phyloP scores from a whole-genome alignment of 2,329 filamentous ascomycete genomes.

The Aspergillus udagawae region DNA sequence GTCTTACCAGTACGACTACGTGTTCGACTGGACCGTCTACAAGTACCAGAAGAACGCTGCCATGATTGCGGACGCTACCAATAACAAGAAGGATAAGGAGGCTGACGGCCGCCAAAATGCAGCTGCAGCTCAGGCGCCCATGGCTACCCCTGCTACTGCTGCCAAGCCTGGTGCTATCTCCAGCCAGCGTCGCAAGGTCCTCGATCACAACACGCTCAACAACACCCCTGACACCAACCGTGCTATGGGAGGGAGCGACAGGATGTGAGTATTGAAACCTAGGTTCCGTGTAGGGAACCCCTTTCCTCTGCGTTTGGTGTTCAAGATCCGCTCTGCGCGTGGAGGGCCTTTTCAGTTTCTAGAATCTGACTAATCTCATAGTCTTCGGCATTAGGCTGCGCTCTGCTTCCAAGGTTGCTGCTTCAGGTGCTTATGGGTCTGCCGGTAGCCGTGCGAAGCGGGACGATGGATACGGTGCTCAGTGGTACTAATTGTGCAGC shows the following conservation, averaged over 20 bases:
- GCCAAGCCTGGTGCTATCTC: constrained; percentile 70
- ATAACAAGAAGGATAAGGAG: constrained; percentile 61
- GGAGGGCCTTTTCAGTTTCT: constrained; percentile 62
- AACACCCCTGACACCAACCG: constrained; percentile 70
- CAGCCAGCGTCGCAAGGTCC: constrained; percentile 77
- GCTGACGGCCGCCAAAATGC: constrained; percentile 71
- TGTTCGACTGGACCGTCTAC: constrained; percentile 99
- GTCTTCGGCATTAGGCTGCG: constrained; percentile 82
- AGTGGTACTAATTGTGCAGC: constrained; percentile 43
- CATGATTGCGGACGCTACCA: constrained; percentile 80
- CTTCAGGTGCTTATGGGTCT: constrained; percentile 45
- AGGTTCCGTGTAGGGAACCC: constrained; percentile 81
- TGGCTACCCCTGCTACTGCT: constrained; percentile 54
- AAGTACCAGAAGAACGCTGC: constrained; percentile 99
- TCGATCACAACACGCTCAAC: constrained; percentile 64
- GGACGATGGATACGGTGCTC: constrained; percentile 50
- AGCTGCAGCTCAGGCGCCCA: constrained; percentile 52
- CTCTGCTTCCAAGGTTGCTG: constrained; percentile 71
- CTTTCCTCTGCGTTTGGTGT: constrained; percentile 74
- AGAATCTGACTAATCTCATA: constrained; percentile 75
- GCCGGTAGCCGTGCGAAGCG: constrained; percentile 50
- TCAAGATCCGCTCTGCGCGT: constrained; percentile 65
- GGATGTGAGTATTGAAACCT: constrained; percentile 87
- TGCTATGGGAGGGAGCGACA: constrained; percentile 75
- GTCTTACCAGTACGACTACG: constrained; percentile 99